Base-by-base conservation (phyloP, 306 rosid species). In the apple (Malus domestica) region DNA sequence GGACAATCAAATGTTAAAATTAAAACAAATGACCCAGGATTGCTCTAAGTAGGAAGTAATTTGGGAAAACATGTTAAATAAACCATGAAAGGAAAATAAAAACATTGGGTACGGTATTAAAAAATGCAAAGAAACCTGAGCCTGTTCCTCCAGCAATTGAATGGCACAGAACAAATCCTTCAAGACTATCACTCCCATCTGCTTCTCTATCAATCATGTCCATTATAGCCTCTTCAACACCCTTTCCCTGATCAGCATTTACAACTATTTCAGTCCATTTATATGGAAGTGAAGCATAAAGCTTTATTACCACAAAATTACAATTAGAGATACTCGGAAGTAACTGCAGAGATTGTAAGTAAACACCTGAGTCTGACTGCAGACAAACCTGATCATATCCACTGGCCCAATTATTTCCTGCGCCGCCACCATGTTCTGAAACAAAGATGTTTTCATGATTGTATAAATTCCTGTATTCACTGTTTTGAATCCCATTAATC, bases 161-260 rank as follows among this genome's bases (percentile, higher is more conserved):
- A 77, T 95, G 99, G 76, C 99, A 95, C 27, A 95, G 87, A 83
- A 95, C 99, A 87, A 95, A 95, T 78, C 99, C 99, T 86, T 95
- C 99, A 67, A 95, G 99, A 86, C 99, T 95, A 78, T 95, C 99
- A 88, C 99, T 92, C 32, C 99, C 99, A 89, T 95, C 99, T 35
- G 97, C 99, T 87, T 95, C 99, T 89, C 99, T 88, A 72, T 95
- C 99, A 79, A 95, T 95, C 99, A 95, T 95, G 81, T 95, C 99
- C 97, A 95, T 95, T 86, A 95, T 95, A 76, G 93, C 97, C 88
- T 95, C 99, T 87, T 95, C 99, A 71, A 95, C 99, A 79, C 87
- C 89, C 83, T 95, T 88, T 73, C 99, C 99, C 99, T 92, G 90
- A 76, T 55, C 74, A 83, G 35, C 83, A 84, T 72, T 68, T 59